Conservation (phyloP, 495 filamentous ascomycete genomes). For the Podospora comata region DNA sequence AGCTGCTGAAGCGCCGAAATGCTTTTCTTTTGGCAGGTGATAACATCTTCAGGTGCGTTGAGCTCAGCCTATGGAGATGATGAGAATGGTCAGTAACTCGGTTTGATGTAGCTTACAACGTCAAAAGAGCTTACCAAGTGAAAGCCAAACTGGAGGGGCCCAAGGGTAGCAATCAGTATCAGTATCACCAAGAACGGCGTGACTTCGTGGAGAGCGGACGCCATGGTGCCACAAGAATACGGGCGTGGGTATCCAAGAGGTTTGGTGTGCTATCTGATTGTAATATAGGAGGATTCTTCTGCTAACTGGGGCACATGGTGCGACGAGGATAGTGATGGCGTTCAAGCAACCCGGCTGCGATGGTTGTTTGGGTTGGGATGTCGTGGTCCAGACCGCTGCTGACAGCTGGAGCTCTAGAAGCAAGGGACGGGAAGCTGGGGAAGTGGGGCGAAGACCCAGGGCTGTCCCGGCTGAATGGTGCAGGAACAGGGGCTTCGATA, state of each 20-base stretch:
- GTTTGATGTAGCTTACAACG: conserved; percentile 1
- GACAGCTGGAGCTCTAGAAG: background rate
- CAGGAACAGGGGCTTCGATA: background rate
- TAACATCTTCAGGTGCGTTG: conserved; percentile 87
- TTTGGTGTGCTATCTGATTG: background rate
- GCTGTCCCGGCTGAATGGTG: background rate
- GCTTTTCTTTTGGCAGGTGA: conserved; percentile 70
- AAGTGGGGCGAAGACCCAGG: background rate
- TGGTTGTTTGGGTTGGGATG: background rate
- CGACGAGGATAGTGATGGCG: conserved; percentile 3
- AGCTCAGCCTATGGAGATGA: conserved; percentile 68
- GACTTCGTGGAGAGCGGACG: conserved; percentile 40
- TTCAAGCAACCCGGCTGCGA: background rate
- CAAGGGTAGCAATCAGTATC: conserved; percentile 64
- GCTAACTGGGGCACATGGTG: background rate
- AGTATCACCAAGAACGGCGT: conserved; percentile 65
- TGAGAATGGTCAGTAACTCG: conserved; percentile 22
- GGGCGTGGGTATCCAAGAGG: background rate
- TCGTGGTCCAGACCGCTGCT: background rate
- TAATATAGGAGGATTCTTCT: background rate
- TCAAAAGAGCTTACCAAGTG: conserved; percentile 67
- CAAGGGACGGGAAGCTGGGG: background rate
- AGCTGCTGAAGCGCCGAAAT: conserved; percentile 42
- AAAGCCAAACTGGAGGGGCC: conserved; percentile 89
- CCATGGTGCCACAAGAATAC: conserved; percentile 26